Evolutionary conservation across 1,139 yeast genomes (phyloP).

Genomic region (Yamadazyma sp.): DNA sequence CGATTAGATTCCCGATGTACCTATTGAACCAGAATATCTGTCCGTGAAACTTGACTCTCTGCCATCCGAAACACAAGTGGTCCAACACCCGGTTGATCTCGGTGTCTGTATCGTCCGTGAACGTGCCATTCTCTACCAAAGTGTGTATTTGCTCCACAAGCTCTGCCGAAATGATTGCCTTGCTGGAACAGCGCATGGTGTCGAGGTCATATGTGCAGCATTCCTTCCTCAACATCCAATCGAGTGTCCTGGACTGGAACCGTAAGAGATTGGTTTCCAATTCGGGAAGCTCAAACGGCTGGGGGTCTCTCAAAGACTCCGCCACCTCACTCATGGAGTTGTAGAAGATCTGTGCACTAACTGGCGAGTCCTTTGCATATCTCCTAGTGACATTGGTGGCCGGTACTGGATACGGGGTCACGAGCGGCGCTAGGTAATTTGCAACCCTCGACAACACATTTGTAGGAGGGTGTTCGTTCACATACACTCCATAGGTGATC

Average conservation of each 20-base stretch:
- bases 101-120: slow-evolving; percentile 2
- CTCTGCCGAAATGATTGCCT: slow-evolving; percentile 18
- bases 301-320: slow-evolving; percentile 19
- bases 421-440: slow-evolving; percentile 8
- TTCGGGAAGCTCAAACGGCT: slow-evolving; percentile 42
- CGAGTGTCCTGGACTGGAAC: slow-evolving; percentile 64
- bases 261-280: slow-evolving; percentile 49
- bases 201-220: slow-evolving; percentile 41
- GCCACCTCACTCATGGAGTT: slow-evolving; percentile 36
- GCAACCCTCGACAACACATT: slow-evolving; percentile 13
- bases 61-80: slow-evolving; percentile 55
- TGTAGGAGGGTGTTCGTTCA: slow-evolving; percentile 14
- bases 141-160: slow-evolving; percentile 7
- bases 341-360: slow-evolving; percentile 33
- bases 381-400: not conserved
- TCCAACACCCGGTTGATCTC: slow-evolving; percentile 26
- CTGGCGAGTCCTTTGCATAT: slow-evolving; percentile 13
- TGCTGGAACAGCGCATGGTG: slow-evolving; percentile 21
- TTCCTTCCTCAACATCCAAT: slow-evolving; percentile 66
- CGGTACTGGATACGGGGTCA: slow-evolving; percentile 9
- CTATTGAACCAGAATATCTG: slow-evolving; percentile 45
- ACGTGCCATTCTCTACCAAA: not conserved
- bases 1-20: slow-evolving; percentile 48
- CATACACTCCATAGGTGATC: slow-evolving; percentile 15
- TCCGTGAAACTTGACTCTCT: slow-evolving; percentile 22